These are phyloP conservation scores for Leishmania gerbilli DNA, from an alignment of 208 protist genomes.

Conservation along the genomic window DNA sequence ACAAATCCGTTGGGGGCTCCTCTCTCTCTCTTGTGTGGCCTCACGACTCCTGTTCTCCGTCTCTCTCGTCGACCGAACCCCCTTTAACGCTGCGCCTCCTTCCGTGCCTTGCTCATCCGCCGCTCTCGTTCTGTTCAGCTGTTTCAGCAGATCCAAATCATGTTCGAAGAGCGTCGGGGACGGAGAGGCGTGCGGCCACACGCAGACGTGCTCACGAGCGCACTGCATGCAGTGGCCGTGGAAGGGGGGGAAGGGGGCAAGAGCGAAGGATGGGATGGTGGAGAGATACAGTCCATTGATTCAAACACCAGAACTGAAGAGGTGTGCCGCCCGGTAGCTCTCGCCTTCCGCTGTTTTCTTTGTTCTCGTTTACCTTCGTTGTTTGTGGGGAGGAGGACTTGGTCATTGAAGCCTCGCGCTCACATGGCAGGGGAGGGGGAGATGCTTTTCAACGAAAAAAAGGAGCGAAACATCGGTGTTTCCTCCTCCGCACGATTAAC, in stretches of 20 bases:
- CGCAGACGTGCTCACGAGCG: neutral
- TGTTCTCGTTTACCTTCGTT: neutral
- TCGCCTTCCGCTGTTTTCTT: slow-evolving; percentile 1
- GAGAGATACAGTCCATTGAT: neutral
- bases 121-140: neutral
- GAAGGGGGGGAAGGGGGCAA: neutral
- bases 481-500: neutral
- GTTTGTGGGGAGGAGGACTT: neutral
- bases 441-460: neutral
- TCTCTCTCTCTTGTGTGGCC: neutral
- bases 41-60: neutral
- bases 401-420: neutral
- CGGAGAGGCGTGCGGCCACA: neutral
- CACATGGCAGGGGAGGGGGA: too few relatives aligned
- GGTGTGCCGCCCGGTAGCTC: neutral
- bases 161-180: neutral
- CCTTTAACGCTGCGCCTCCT: neutral
- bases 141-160: neutral
- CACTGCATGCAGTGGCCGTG: neutral
- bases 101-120: neutral
- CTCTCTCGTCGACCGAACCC: neutral
- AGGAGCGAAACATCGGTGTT: neutral
- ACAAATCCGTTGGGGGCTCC: neutral
- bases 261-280: neutral
- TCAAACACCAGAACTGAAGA: neutral